Base-by-base conservation (phyloP, 805 yeast genomes). In the Cyberlindnera meyerae region DNA sequence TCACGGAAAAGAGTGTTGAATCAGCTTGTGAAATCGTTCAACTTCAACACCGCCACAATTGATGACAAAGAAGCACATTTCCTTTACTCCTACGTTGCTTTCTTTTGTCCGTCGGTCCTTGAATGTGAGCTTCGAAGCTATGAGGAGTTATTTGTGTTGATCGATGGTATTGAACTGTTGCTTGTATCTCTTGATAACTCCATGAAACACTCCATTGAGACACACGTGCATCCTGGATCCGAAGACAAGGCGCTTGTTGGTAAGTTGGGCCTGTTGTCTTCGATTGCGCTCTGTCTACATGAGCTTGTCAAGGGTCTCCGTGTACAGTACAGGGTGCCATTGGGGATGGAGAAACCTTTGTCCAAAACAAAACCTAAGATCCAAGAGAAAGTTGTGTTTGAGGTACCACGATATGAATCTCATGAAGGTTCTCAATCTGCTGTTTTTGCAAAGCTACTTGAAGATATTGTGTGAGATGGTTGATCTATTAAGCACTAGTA, bases 111-210 rank as follows among this genome's bases (percentile, higher is more conserved):
- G 1, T 37, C 57, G 2, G 72, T 74, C 41, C 36, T 79, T 6
- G 52, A 50, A 3, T 47, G 69, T 12, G 61, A 59, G 3, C 66
- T 76, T 29, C 44, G 49, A 0, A 60, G 68, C 0, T 52, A 67
- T 31, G 85, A 79, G 37, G 86, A 81, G 34, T 68, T 75, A 0
- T 65, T 70, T 31, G 40, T 61, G 0, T 21, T 79, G 1, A 48
- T 75, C 4, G 54, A 60, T 30, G 67, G 62, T 1, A 49, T 79
- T 24, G 77, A 77, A 20, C 5, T 32, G 4, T 21, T 44, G 8
- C 16, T 47, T 3, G 17, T 29, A 2, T 36, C 37, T 4, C 40
- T 42, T 24, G 49, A 40, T 13, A 20, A 38, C 1, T n/a, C 27
- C 2, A 25, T 47, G 15, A 37, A 37, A 17, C 30, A 12, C 15